These are phyloP conservation scores for Nakazawaea ishiwadae DNA, from an alignment of 805 yeast species.

Conservation along the genomic window DNA sequence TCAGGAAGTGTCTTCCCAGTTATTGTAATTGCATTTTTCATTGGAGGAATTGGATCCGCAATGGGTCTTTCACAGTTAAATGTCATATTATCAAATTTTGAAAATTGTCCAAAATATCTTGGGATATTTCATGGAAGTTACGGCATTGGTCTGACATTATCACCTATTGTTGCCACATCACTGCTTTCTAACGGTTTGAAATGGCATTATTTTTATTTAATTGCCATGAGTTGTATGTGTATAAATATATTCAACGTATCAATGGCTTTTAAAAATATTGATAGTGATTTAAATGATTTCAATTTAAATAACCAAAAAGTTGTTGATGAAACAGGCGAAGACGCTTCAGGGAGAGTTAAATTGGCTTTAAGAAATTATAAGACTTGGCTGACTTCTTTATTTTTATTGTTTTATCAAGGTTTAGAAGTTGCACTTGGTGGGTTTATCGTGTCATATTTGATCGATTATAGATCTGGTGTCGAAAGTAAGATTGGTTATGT, in stretches of 20 bases:
- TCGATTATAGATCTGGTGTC: constrained; percentile 24
- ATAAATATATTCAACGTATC: constrained; percentile 22
- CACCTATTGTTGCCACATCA: constrained; percentile 22
- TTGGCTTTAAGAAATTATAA: constrained; percentile 2
- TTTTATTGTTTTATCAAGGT: constrained; percentile 30
- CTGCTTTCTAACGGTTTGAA: constrained; percentile 46
- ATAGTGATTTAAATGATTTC: constrained; percentile 25
- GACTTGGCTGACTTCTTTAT: constrained; percentile 29
- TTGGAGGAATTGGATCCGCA: constrained; percentile 23
- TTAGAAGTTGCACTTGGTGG: constrained; percentile 31
- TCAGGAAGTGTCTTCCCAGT: constrained; percentile 21
- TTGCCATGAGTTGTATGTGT: constrained; percentile 24
- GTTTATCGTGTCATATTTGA: constrained; percentile 29
- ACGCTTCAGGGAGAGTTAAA: not conserved
- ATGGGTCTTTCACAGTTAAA: constrained; percentile 21
- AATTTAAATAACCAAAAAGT: constrained; percentile 1
- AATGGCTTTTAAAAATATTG: constrained; percentile 39
- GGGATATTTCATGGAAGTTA: constrained; percentile 22
- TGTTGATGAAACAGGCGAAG: constrained; percentile 8
- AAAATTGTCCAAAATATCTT: constrained; percentile 19
- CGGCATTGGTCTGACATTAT: constrained; percentile 19
- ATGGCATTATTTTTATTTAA: constrained; percentile 35
- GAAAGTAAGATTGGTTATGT: constrained; percentile 25
- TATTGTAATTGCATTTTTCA: constrained; percentile 21
- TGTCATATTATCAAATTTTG: constrained; percentile 21